Conservation (phyloP, 2,329 filamentous ascomycete genomes). For the Meredithiella fracta region DNA sequence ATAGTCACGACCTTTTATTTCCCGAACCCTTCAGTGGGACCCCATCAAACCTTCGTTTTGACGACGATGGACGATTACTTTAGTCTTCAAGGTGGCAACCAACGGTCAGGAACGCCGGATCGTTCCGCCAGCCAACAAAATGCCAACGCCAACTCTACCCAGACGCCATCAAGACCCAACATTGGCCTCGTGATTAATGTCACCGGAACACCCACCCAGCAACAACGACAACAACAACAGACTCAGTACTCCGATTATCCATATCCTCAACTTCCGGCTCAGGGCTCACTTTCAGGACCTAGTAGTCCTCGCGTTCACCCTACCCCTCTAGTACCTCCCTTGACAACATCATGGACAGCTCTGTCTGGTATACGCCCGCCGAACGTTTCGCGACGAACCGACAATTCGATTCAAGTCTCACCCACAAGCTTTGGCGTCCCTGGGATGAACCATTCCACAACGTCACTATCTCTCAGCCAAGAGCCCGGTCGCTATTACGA, state of each 20-base stretch:
- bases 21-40: not conserved
- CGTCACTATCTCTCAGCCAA: constrained; percentile 18
- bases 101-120: constrained; percentile 12
- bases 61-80: constrained; percentile 8
- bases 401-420: constrained; percentile 25
- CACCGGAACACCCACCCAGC: constrained; percentile 5
- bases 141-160: constrained; percentile 1
- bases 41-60: not conserved
- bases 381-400: constrained; percentile 11
- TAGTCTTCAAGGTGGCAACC: not conserved
- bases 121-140: constrained; percentile 4
- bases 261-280: constrained; percentile 8
- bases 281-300: not conserved
- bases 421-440: constrained; percentile 38
- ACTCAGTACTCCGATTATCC: constrained; percentile 11
- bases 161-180: not conserved
- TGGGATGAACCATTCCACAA: constrained; percentile 25
- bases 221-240: constrained; percentile 1
- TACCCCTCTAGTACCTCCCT: constrained; percentile 23
- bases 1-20: not conserved
- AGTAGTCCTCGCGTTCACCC: constrained; percentile 22
- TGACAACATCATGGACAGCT: constrained; percentile 12
- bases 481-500: constrained; percentile 9
- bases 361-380: constrained; percentile 11
- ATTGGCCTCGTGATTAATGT: constrained; percentile 8